Evolutionary conservation across 768 basidiomycete species (phyloP).

Genomic region (Mrakia gelida): DNA sequence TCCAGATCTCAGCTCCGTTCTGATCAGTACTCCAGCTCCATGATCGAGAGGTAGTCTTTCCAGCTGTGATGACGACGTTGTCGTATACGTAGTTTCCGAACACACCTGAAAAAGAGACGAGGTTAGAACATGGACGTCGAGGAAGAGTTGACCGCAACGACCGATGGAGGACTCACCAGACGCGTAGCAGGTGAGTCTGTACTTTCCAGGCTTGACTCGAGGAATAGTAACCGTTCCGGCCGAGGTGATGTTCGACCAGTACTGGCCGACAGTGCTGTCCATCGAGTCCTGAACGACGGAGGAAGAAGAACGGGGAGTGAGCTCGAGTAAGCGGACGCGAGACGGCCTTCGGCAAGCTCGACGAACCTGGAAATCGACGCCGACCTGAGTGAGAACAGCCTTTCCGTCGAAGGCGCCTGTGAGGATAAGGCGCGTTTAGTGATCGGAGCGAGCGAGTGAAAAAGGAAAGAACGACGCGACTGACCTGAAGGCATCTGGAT

Average conservation of each 20-base stretch:
- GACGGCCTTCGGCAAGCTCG: not conserved
- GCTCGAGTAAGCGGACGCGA: too few species aligned
- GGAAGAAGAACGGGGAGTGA: not conserved
- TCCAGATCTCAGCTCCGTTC: constrained; percentile 34
- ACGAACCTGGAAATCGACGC: constrained; percentile 34
- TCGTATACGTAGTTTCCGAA: constrained; percentile 37
- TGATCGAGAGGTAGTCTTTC: constrained; percentile 3
- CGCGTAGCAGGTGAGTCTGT: constrained; percentile 27
- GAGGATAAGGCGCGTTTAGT: too few species aligned
- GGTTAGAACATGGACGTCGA: too few species aligned
- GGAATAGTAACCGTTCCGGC: constrained; percentile 32
- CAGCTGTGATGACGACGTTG: constrained; percentile 31
- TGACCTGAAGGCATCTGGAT: constrained; percentile 31
- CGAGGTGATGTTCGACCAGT: constrained; percentile 35
- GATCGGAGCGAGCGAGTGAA: not conserved
- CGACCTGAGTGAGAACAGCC: constrained; percentile 33
- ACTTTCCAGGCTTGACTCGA: constrained; percentile 37
- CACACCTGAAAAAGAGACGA: too few species aligned
- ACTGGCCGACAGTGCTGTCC: constrained; percentile 32
- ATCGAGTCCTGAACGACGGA: not conserved
- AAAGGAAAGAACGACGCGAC: not conserved
- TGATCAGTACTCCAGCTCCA: not conserved
- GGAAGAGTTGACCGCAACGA: too few species aligned
- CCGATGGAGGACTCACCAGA: not conserved
- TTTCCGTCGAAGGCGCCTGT: constrained; percentile 30